Evolutionary conservation across 2,329 filamentous ascomycete species (phyloP).

Genomic region (Talaromyces verruculosus): DNA sequence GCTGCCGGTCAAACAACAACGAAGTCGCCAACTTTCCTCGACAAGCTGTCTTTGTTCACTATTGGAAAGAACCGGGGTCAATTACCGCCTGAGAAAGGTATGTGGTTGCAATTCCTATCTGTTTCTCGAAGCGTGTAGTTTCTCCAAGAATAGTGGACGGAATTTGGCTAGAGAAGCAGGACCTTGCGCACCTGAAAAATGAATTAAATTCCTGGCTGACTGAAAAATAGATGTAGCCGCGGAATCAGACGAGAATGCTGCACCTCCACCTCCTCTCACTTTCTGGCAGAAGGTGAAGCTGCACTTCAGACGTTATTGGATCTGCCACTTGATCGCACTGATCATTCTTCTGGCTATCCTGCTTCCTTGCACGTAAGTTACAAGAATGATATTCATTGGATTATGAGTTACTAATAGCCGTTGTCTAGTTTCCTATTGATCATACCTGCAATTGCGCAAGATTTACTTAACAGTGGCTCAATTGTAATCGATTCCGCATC

Average conservation of each 20-base stretch:
- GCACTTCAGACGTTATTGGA: constrained; percentile 44
- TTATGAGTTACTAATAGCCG: background rate
- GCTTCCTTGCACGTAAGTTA: constrained; percentile 42
- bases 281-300: constrained; percentile 31
- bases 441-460: constrained; percentile 44
- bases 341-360: constrained; percentile 43
- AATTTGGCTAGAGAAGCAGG: background rate
- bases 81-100: constrained; percentile 19
- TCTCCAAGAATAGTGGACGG: background rate
- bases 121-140: background rate
- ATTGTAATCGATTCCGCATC: constrained; percentile 39
- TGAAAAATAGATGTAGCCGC: constrained; percentile 21
- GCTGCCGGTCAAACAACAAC: background rate
- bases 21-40: constrained; percentile 17
- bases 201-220: background rate
- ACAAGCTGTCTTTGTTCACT: constrained; percentile 21
- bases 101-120: background rate
- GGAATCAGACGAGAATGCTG: constrained; percentile 23
- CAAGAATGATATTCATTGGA: background rate
- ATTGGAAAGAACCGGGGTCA: constrained; percentile 17
- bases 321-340: constrained; percentile 36
- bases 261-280: constrained; percentile 29
- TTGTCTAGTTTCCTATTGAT: constrained; percentile 39
- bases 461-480: constrained; percentile 38
- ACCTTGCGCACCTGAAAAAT: background rate